Percentiles rank a stretch among this genome's conserved stretches.
Evolutionary conservation across 176 grass and related monocot genomes (phyloP).

Genomic region (Zizania latifolia): DNA sequence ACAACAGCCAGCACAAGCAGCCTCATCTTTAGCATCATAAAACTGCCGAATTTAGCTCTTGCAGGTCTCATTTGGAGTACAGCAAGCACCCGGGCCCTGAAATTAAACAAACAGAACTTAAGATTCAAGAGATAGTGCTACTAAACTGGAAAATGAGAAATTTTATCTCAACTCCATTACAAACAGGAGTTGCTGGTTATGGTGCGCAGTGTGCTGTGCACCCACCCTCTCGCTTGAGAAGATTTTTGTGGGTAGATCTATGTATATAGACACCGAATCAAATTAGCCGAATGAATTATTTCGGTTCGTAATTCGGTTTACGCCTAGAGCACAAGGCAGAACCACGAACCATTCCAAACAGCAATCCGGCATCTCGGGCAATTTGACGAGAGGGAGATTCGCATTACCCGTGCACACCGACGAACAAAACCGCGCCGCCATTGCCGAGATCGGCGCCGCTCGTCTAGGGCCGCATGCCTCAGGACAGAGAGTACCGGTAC

Average conservation of each 20-base stretch:
- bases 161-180: too few relatives aligned
- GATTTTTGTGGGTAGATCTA: background rate
- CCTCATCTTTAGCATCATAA: slow-evolving; percentile 46
- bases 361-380: background rate
- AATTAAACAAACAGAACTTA: background rate
- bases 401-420: background rate
- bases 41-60: slow-evolving; percentile 6
- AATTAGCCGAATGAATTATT: background rate
- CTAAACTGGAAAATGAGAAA: background rate
- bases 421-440: background rate
- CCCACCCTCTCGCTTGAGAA: too few relatives aligned
- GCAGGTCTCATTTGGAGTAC: slow-evolving; percentile 17
- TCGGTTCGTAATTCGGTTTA: background rate
- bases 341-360: background rate
- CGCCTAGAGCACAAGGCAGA: background rate
- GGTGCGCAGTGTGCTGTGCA: too few relatives aligned
- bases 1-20: slow-evolving; percentile 36
- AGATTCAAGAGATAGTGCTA: background rate
- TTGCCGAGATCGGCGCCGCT: too few relatives aligned
- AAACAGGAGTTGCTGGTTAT: background rate
- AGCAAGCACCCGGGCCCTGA: background rate
- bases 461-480: too few relatives aligned
- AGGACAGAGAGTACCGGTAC: too few relatives aligned
- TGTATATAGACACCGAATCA: background rate
- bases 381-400: background rate